These are phyloP conservation scores for Fusarium sarcochroum DNA, from an alignment of 2,329 filamentous ascomycete species.

Conservation along the genomic window DNA sequence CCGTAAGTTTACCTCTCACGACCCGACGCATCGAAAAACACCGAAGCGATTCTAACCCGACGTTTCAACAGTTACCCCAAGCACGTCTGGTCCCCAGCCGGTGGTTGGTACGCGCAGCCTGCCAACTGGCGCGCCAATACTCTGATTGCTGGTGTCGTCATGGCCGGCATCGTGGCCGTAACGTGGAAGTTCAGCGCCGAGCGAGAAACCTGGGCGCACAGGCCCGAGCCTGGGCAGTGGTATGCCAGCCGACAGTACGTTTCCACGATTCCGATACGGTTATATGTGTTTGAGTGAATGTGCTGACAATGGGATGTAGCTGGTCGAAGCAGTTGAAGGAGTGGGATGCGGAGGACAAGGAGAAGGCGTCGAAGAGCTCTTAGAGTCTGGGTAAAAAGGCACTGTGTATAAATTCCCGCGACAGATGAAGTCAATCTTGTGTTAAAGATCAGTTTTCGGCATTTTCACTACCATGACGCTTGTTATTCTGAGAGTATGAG, in stretches of 20 bases:
- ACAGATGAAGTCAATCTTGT: conserved; percentile 31
- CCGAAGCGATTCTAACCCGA: conserved; percentile 35
- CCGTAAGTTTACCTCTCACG: conserved; percentile 61
- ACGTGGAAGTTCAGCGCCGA: conserved; percentile 81
- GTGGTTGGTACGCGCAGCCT: conserved; percentile 97
- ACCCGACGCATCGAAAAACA: conserved; percentile 23
- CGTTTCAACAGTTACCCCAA: conserved; percentile 83
- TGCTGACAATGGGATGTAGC: conserved; percentile 51
- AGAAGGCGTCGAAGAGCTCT: conserved; percentile 49
- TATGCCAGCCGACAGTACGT: conserved; percentile 88
- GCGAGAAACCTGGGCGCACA: conserved; percentile 78
- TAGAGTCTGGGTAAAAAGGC: conserved; percentile 33
- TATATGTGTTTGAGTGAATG: background rate
- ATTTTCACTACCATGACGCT: background rate
- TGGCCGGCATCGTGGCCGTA: conserved; percentile 77
- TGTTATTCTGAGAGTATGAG: background rate
- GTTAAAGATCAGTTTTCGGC: conserved; percentile 22
- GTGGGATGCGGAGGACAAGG: conserved; percentile 61
- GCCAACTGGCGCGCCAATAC: conserved; percentile 97
- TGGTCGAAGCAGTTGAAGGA: conserved; percentile 63
- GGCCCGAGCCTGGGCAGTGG: conserved; percentile 83
- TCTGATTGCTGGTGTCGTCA: conserved; percentile 76
- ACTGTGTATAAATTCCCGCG: conserved; percentile 46
- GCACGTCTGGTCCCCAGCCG: conserved; percentile 98
- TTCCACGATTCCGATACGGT: background rate